Evolutionary conservation across 1,284 basidiomycete species (phyloP), one percentile per base, ranked within the genome.

Genomic region (Butyriboletus appendiculatus): DNA sequence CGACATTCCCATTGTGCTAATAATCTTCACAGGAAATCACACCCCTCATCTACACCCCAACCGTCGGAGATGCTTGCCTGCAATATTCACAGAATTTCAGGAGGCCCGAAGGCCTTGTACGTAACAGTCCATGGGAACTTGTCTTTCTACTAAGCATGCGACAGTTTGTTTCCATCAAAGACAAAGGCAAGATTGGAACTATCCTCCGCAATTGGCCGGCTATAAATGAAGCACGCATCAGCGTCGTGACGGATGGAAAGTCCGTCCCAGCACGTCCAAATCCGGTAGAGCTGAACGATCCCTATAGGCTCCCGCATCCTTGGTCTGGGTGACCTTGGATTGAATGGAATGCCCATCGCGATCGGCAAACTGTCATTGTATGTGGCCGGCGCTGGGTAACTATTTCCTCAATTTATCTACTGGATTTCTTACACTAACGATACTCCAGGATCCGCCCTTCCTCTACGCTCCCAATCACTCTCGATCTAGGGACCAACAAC

Each of bases 311-410:
- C 91, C 16, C 87, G 95, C 52, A 96, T 98, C 62, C 82, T 98
- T 26, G 95, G 96, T 58, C 76, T 98, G 30, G 96, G 96, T 34
- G 96, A 98, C 69, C 84, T 97, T 38, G 89, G 88, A 43, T 78
- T 89, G 30, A 90, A 91, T 62, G 89, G 88, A n/a, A 92, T 96
- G 87, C 93, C 93, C 3, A 98, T 98, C 65, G 86, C 90, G 20
- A 90, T 96, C 57, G 95, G 95, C 42, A 98, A 98, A 74, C 80
- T 98, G 14, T 94, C 91, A 22, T 81, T 98, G 35, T 98, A 97
- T 68, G 81, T 96, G 56, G 92, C 93, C 33, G 93, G 93, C 42
- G 90, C 90, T 56, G 88, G 89, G 87, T 88, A 70, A 61, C 76
- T 64, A 45, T 50, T 30, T 28, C 38, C 10, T 14, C 18, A 16